phyloP scores from a whole-genome alignment of 106 monocot genomes.

The Dendrobium nobile region DNA sequence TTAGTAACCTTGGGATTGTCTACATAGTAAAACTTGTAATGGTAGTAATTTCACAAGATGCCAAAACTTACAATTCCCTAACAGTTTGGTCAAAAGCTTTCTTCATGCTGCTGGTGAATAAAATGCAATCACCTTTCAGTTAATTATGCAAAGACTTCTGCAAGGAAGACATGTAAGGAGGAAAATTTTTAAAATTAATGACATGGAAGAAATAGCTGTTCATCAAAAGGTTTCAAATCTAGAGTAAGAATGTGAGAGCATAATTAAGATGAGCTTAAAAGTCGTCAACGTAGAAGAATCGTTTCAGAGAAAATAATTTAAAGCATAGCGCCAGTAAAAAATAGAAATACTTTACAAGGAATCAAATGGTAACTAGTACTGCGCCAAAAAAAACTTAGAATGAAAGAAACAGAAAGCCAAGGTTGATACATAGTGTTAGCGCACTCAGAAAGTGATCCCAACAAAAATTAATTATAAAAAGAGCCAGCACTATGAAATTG shows the following conservation, averaged over 20 bases:
- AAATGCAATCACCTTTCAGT: background rate
- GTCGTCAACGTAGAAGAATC: background rate
- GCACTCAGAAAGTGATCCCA: background rate
- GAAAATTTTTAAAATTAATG: background rate
- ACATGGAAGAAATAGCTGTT: background rate
- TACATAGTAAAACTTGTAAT: background rate
- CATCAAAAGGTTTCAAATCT: background rate
- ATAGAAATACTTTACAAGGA: background rate
- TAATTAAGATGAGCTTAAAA: background rate
- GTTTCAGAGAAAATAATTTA: background rate
- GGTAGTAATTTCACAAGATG: no score
- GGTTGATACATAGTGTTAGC: background rate
- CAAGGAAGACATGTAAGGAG: background rate
- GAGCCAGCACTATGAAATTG: background rate
- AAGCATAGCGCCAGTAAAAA: background rate
- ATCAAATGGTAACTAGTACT: background rate
- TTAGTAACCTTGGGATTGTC: background rate
- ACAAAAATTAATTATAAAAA: background rate
- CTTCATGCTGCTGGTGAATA: constrained; percentile 50
- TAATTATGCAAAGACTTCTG: background rate
- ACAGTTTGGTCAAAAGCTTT: constrained; percentile 98
- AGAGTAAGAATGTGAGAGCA: background rate
- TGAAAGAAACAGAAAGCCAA: background rate
- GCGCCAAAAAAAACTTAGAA: background rate
- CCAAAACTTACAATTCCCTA: constrained; percentile 70